phyloP scores from a whole-genome alignment of 2,329 filamentous ascomycete species.

The Stemphylium vesicarium region DNA sequence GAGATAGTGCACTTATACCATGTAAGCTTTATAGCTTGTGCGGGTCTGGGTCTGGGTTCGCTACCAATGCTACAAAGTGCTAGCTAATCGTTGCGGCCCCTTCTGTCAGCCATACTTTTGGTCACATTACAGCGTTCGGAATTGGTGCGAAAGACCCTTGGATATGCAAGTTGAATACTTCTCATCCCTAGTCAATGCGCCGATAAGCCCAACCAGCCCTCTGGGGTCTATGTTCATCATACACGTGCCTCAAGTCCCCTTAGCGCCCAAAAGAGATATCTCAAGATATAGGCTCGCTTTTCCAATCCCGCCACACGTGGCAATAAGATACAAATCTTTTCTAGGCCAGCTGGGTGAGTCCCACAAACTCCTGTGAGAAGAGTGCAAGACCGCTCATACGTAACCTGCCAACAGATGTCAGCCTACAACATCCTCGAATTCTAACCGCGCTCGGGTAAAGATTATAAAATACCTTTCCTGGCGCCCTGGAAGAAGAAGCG shows the following conservation, averaged over 20 bases:
- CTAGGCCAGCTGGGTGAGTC: background rate
- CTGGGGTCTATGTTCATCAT: constrained; percentile 3
- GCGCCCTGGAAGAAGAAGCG: constrained; percentile 97
- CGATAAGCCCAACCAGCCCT: background rate
- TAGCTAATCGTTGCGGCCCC: background rate
- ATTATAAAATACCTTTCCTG: constrained; percentile 61
- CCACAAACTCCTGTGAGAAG: background rate
- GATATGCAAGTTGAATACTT: background rate
- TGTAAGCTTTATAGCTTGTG: background rate
- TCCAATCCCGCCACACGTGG: background rate
- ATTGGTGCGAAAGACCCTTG: background rate
- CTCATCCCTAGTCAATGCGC: background rate
- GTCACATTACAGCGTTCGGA: background rate
- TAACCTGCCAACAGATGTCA: constrained; percentile 33
- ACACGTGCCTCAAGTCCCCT: constrained; percentile 5
- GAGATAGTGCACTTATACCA: background rate
- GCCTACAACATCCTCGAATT: constrained; percentile 10
- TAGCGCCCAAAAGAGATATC: constrained; percentile 10
- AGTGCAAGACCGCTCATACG: constrained; percentile 19
- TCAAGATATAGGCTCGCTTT: background rate
- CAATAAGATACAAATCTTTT: background rate
- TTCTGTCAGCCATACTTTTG: background rate
- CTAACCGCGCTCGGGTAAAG: background rate
- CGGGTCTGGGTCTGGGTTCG: background rate
- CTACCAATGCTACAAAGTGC: background rate